Evolutionary conservation across 1,284 basidiomycete genomes (phyloP).

Genomic region (Malassezia slooffiae): DNA sequence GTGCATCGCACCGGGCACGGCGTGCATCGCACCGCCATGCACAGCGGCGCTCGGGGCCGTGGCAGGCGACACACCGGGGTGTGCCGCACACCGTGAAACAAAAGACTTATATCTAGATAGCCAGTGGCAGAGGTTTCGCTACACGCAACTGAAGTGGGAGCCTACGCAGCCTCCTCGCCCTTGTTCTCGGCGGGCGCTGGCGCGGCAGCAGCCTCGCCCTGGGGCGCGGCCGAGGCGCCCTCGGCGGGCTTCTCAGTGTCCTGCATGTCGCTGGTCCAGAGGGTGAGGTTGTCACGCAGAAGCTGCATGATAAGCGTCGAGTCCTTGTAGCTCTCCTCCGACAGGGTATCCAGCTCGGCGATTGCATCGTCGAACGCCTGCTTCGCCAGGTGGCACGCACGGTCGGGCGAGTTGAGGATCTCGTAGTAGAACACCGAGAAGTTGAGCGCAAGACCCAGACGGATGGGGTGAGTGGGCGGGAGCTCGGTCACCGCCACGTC

Average conservation of each 20-base stretch:
- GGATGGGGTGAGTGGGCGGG: conserved; percentile 97
- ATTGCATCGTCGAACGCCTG: conserved; percentile 99
- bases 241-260: conserved; percentile 47
- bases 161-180: conserved; percentile 45
- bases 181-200: conserved; percentile 37
- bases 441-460: conserved; percentile 96
- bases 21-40: too few relatives aligned
- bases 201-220: conserved; percentile 34
- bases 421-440: conserved; percentile 99
- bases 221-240: conserved; percentile 28
- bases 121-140: conserved; percentile 54
- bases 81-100: too few relatives aligned
- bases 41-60: too few relatives aligned
- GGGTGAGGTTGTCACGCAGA: conserved; percentile 90
- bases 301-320: conserved; percentile 95
- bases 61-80: too few relatives aligned
- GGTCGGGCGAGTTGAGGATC: conserved; percentile 98
- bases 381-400: conserved; percentile 98
- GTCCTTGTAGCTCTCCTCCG: conserved; percentile 96
- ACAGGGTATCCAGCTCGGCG: conserved; percentile 97
- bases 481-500: conserved; percentile 96
- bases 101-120: too few relatives aligned
- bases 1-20: too few relatives aligned
- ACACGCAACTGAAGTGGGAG: conserved; percentile 58
- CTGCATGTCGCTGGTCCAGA: conserved; percentile 89